phyloP scores from a whole-genome alignment of 176 grass and related monocot genomes.

The Dactylis glomerata region DNA sequence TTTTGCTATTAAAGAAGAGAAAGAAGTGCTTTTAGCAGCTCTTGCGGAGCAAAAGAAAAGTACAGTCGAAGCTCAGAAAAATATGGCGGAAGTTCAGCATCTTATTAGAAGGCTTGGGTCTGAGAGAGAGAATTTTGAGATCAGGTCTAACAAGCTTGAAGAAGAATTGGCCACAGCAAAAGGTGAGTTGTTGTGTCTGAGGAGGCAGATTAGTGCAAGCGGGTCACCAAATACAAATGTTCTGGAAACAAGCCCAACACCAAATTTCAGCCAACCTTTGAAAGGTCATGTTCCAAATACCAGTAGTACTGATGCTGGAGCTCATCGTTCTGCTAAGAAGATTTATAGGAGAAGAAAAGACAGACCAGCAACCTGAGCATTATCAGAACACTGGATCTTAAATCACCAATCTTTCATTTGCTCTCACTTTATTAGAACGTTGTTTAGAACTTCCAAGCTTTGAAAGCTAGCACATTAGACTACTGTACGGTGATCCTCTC shows the following conservation, averaged over 20 bases:
- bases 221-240: slow-evolving; percentile 10
- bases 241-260: neutral
- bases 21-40: slow-evolving; percentile 61
- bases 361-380: slow-evolving; percentile 27
- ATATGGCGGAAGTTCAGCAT: slow-evolving; percentile 65
- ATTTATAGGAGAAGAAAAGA: slow-evolving; percentile 61
- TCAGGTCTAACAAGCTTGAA: slow-evolving; percentile 69
- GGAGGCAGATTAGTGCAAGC: slow-evolving; percentile 47
- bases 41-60: slow-evolving; percentile 68
- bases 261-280: slow-evolving; percentile 17
- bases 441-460: slow-evolving; percentile 1
- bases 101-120: slow-evolving; percentile 58
- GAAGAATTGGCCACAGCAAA: slow-evolving; percentile 82
- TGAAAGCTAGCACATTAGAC: neutral
- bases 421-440: slow-evolving; percentile 17
- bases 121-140: slow-evolving; percentile 68
- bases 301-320: slow-evolving; percentile 33
- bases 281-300: slow-evolving; percentile 41
- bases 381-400: neutral
- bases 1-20: slow-evolving; percentile 63
- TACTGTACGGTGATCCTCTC: neutral
- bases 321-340: slow-evolving; percentile 40
- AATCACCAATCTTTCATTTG: slow-evolving; percentile 18
- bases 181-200: slow-evolving; percentile 79
- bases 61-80: slow-evolving; percentile 52